Evolutionary conservation across 805 yeast genomes (phyloP), one percentile per base, ranked within the genome.

Genomic region (Priceomyces haplophilus): DNA sequence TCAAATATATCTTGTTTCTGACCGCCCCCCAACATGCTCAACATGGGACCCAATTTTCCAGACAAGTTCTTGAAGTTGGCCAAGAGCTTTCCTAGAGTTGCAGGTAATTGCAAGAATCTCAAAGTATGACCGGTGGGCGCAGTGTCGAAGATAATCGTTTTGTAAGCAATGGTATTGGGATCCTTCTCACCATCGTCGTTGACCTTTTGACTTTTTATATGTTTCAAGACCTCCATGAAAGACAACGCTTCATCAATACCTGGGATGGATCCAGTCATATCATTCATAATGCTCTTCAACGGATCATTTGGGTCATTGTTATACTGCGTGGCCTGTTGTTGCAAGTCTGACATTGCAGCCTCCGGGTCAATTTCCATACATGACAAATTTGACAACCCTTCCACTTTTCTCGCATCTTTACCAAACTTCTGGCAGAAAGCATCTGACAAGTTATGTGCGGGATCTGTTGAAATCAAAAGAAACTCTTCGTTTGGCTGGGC

Each of bases 101-200:
- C 79, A 30, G 99, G 99, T 57, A 93, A 79, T 66, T 90, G 97
- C 62, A 93, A 75, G 65, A 93, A 93, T 58, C 99, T 80, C 55
- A 93, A 73, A 2, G 99, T 93, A 67, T 93, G 99, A 29, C 99
- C 99, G 0, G 99, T 93, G 54, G 99, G 99, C 0, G 99, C 99
- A n/a, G 99, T 93, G 65, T 93, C 99, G 58, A 93, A 93, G 52
- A 93, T 88, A 51, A 93, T 90, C 7, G 96, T 88, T 53, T 86
- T 88, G 62, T 85, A 93, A 23, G 62, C 47, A 36, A 60, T 50
- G 27, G 50, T 51, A 29, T 53, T 53, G 45, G 58, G 60, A 17
- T 59, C 63, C 20, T 51, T 55, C 10, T 48, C 43, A 11, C 50
- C 61, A 21, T 51, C 50, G 23, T 50, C 60, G 23, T 45, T 47